Conservation (phyloP, 495 filamentous ascomycete genomes). For the Aspergillus taichungensis region DNA sequence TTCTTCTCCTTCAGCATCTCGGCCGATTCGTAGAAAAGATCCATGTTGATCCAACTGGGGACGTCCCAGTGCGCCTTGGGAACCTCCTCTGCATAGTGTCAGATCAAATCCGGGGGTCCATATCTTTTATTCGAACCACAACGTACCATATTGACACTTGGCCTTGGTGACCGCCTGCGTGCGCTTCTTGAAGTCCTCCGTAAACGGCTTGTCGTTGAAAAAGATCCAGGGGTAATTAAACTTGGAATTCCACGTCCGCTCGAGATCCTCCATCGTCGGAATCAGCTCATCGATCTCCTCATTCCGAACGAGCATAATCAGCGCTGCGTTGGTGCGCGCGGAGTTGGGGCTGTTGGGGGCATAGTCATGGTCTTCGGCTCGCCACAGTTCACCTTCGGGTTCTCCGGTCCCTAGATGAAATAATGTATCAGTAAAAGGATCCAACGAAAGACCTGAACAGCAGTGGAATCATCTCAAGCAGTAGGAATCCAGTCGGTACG, state of each 20-base stretch:
- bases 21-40: conserved; percentile 76
- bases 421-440: neutral
- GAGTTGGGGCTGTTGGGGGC: conserved; percentile 62
- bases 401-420: conserved; percentile 60
- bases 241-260: conserved; percentile 94
- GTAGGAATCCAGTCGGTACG: conserved; percentile 12
- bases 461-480: no score
- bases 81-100: conserved; percentile 54
- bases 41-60: conserved; percentile 83
- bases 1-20: conserved; percentile 72
- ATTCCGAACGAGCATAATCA: conserved; percentile 87
- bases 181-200: conserved; percentile 79
- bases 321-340: conserved; percentile 81
- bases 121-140: no score
- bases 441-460: no score
- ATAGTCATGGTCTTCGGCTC: conserved; percentile 62
- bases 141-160: conserved; percentile 68
- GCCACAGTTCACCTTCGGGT: conserved; percentile 63
- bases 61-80: conserved; percentile 92
- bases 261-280: conserved; percentile 79
- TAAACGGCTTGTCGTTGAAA: conserved; percentile 92
- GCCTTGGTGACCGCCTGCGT: conserved; percentile 78
- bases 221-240: conserved; percentile 99
- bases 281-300: conserved; percentile 77
- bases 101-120: conserved; percentile 3